Conservation (phyloP, 2,329 filamentous ascomycete species). For the Waltergamsia citrina region DNA sequence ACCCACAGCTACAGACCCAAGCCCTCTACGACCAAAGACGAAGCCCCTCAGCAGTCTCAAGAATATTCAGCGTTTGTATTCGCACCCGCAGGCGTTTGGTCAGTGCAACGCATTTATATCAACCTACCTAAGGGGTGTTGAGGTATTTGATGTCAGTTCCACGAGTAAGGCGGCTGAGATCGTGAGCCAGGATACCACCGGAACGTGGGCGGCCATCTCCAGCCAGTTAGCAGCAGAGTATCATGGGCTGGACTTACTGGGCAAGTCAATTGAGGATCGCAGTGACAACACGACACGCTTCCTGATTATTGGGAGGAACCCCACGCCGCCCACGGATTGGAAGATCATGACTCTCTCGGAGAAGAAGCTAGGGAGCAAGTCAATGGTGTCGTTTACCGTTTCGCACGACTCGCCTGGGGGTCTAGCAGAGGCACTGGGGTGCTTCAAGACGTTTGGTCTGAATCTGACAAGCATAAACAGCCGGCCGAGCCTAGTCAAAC, state of each 20-base stretch:
- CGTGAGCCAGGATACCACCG: slow-evolving; percentile 47
- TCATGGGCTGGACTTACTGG: slow-evolving; percentile 60
- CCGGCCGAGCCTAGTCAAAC: slow-evolving; percentile 61
- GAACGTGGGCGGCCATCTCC: slow-evolving; percentile 67
- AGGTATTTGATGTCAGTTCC: slow-evolving; percentile 74
- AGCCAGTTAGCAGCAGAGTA: slow-evolving; percentile 63
- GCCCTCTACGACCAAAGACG: slow-evolving; percentile 31
- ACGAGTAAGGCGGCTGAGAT: slow-evolving; percentile 81
- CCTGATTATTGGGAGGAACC: slow-evolving; percentile 48
- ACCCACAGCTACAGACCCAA: slow-evolving; percentile 36
- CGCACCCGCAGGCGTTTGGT: slow-evolving; percentile 90
- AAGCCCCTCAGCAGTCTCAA: slow-evolving; percentile 41
- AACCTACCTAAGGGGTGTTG: slow-evolving; percentile 59
- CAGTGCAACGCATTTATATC: slow-evolving; percentile 75
- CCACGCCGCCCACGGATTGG: slow-evolving; percentile 6
- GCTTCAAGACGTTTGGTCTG: slow-evolving; percentile 63
- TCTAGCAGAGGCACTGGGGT: slow-evolving; percentile 68
- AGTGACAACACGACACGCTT: slow-evolving; percentile 74
- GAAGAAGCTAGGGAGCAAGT: slow-evolving; percentile 42
- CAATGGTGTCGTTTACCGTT: slow-evolving; percentile 75
- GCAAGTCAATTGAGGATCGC: slow-evolving; percentile 60
- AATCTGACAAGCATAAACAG: slow-evolving; percentile 91
- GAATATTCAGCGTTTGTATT: slow-evolving; percentile 70
- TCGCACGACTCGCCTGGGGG: slow-evolving; percentile 71
- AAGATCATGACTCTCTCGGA: not conserved